A percentile compares a stretch with the other conserved stretches of the same genome.
Conservation (phyloP, 805 yeast species). For the Lipomyces japonicus region DNA sequence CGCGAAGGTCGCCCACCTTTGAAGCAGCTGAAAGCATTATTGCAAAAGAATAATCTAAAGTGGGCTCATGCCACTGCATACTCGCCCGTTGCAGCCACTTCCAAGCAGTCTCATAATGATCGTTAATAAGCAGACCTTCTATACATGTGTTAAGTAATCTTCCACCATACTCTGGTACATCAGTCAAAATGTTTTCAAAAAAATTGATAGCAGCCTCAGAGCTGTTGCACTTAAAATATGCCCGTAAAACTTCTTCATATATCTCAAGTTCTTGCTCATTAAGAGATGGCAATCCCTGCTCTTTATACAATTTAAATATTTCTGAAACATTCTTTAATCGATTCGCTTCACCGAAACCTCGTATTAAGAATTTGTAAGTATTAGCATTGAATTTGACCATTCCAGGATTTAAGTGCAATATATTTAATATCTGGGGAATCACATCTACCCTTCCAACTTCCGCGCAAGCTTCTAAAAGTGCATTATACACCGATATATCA, state of each 20-base stretch:
- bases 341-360: constrained; percentile 25
- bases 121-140: constrained; percentile 30
- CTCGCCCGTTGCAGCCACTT: constrained; percentile 30
- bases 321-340: constrained; percentile 28
- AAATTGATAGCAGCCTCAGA: constrained; percentile 31
- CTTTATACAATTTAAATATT: constrained; percentile 28
- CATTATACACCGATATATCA: constrained; percentile 23
- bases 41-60: constrained; percentile 16
- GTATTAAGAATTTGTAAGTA: constrained; percentile 28
- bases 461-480: constrained; percentile 28
- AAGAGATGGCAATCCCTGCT: constrained; percentile 5
- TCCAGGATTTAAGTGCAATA: constrained; percentile 1
- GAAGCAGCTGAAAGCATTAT: constrained; percentile 29
- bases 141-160: constrained; percentile 26
- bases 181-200: constrained; percentile 30
- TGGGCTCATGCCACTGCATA: neutral
- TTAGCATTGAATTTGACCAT: constrained; percentile 19
- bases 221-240: constrained; percentile 31
- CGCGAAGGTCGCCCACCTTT: constrained; percentile 23
- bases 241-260: constrained; percentile 33
- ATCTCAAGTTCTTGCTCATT: constrained; percentile 17
- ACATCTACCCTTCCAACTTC: constrained; percentile 8
- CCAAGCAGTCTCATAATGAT: constrained; percentile 33
- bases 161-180: constrained; percentile 8
- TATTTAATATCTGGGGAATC: neutral